Conservation (phyloP, 768 basidiomycete species). For the Hemileccinum rubropunctum region DNA sequence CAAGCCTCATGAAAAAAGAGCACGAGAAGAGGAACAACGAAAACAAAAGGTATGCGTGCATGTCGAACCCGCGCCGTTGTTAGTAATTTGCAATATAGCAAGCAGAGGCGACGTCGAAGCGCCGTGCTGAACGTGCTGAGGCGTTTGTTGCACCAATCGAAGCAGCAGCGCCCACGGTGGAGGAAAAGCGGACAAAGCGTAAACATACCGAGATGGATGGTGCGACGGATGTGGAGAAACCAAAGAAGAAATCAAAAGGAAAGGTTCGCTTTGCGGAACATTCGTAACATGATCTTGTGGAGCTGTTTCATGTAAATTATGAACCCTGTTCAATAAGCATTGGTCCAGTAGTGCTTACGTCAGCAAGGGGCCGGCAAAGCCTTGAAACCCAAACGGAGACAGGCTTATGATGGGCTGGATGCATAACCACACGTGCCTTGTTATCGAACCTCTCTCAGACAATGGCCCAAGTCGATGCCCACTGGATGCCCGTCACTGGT, state of each 20-base stretch:
- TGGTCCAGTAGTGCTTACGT: constrained; percentile 21
- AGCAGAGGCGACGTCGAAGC: constrained; percentile 67
- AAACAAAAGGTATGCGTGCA: constrained; percentile 56
- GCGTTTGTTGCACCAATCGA: constrained; percentile 90
- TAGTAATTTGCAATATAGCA: constrained; percentile 49
- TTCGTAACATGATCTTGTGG: constrained; percentile 5
- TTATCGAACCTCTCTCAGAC: constrained; percentile 26
- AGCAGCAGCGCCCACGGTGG: constrained; percentile 64
- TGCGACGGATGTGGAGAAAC: constrained; percentile 36
- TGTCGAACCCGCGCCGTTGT: neutral
- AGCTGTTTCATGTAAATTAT: neutral
- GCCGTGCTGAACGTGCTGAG: constrained; percentile 78
- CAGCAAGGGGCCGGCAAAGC: constrained; percentile 17
- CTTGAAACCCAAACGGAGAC: constrained; percentile 8
- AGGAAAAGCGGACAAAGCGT: constrained; percentile 68
- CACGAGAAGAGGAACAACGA: constrained; percentile 63
- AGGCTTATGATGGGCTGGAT: constrained; percentile 15
- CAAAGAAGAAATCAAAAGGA: constrained; percentile 38
- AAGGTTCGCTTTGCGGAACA: constrained; percentile 19
- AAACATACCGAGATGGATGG: constrained; percentile 42
- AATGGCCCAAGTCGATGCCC: constrained; percentile 43
- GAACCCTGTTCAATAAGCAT: too few relatives aligned
- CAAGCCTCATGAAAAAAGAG: constrained; percentile 84
- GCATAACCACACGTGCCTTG: constrained; percentile 19
- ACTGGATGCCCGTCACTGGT: constrained; percentile 62